These are phyloP conservation scores for Sinapis alba DNA, from an alignment of 441 rosid genomes.

Conservation along the genomic window DNA sequence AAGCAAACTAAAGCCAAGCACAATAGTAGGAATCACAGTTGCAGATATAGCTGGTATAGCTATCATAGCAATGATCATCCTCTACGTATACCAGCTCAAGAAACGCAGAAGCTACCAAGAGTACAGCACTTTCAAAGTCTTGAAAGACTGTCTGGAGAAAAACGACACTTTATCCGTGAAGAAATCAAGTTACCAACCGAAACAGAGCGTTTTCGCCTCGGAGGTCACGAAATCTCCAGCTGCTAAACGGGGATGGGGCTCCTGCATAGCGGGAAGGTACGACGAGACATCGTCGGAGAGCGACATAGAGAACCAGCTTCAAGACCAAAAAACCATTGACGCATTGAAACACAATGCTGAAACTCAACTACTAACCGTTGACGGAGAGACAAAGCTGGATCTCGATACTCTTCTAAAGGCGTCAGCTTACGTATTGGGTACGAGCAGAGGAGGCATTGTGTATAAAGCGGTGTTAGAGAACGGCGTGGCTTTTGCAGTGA, in stretches of 20 bases:
- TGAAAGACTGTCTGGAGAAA: constrained; percentile 41
- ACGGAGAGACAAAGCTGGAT: constrained; percentile 72
- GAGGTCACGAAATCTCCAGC: constrained; percentile 35
- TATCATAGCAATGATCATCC: constrained; percentile 59
- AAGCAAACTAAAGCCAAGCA: constrained; percentile 61
- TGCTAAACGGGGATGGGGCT: constrained; percentile 41
- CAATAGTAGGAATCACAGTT: constrained; percentile 59
- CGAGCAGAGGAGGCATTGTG: constrained; percentile 58
- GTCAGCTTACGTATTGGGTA: constrained; percentile 64
- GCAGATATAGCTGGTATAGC: constrained; percentile 73
- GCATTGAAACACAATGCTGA: constrained; percentile 25
- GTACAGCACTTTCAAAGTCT: constrained; percentile 32
- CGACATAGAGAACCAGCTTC: constrained; percentile 46
- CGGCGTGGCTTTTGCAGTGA: constrained; percentile 69
- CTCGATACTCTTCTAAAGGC: constrained; percentile 75
- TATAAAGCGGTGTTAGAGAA: constrained; percentile 78
- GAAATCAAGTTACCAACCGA: constrained; percentile 8
- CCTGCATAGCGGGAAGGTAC: constrained; percentile 57
- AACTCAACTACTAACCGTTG: constrained; percentile 54
- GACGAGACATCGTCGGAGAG: constrained; percentile 53
- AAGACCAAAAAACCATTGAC: constrained; percentile 1
- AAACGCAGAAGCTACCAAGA: constrained; percentile 45
- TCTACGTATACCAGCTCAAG: constrained; percentile 64
- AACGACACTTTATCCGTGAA: constrained; percentile 18
- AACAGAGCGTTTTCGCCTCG: neutral